Evolutionary conservation across 225 moss, liverwort and hornwort genomes (phyloP), one percentile per base, ranked within the genome.

Genomic region (Asterella californica): DNA sequence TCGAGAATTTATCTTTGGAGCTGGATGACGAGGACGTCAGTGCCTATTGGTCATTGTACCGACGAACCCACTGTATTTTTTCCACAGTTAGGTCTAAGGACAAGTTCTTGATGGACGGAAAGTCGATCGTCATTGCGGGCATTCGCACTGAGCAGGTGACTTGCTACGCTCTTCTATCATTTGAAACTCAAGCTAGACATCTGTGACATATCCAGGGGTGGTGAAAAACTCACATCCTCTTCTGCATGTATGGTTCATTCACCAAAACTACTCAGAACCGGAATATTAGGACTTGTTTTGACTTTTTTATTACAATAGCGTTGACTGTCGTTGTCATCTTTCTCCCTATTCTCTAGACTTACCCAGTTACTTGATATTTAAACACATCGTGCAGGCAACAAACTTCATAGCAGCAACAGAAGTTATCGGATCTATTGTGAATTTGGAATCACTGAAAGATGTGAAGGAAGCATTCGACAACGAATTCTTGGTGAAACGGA

Each of bases 41-140:
- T 82, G 77, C 79, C 12, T 88, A 86, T 57, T 88, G 88, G 88
- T 88, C 82, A 22, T 73, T 88, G 52, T 82, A 81, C 71, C 81
- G 76, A 68, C 80, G 86, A 82, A 77, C 82, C 74, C 81, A 88
- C 62, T 76, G 65, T 78, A 38, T 88, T 9, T 76, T 88, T 55
- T 69, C 68, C 5, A 75, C 27, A 21, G 86, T 84, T 38, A 60
- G 21, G 30, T 78, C 82, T 34, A 86, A 88, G 75, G 83, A 79
- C 19, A 83, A 82, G 79, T 82, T 83, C 55, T 54, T 88, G 72
- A 60, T 53, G 36, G 83, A 77, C 72, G 86, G 83, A 72, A 88
- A 79, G 79, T 80, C 82, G 9, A 70, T 83, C 38, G 67, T 88
- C 61, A 75, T 82, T 27, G 78, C 86, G 33, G 61, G 81, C 68